phyloP scores from a whole-genome alignment of 2,329 filamentous ascomycete species.

The Orbilia blumenaviensis region DNA sequence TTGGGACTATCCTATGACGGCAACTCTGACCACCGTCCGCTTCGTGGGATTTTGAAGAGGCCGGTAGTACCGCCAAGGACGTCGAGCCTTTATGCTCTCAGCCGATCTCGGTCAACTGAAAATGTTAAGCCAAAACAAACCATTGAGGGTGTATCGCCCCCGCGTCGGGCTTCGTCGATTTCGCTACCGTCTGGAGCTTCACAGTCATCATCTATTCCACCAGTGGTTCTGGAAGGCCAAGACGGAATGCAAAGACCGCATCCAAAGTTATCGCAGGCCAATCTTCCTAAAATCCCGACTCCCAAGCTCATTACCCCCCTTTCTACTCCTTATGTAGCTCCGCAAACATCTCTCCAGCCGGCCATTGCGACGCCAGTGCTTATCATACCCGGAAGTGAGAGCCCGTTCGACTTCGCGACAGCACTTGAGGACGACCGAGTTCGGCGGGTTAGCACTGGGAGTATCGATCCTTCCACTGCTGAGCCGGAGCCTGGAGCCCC shows the following conservation, averaged over 20 bases:
- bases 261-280: background rate
- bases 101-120: conserved; percentile 32
- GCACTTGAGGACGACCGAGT: conserved; percentile 28
- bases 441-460: conserved; percentile 36
- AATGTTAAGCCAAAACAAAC: conserved; percentile 11
- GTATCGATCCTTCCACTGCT: conserved; percentile 28
- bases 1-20: conserved; percentile 16
- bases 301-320: conserved; percentile 28
- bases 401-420: conserved; percentile 41
- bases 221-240: background rate
- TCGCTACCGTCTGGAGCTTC: conserved; percentile 12
- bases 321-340: background rate
- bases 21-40: conserved; percentile 11
- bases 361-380: conserved; percentile 29
- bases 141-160: background rate
- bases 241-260: background rate
- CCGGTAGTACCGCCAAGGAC: conserved; percentile 30
- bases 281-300: background rate
- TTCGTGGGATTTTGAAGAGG: conserved; percentile 41
- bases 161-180: conserved; percentile 21
- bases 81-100: conserved; percentile 35
- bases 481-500: background rate
- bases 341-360: conserved; percentile 25
- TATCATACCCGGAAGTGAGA: conserved; percentile 28
- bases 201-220: background rate